Evolutionary conservation across 768 basidiomycete species (phyloP).

Genomic region (Paxillus ammoniavirescens): DNA sequence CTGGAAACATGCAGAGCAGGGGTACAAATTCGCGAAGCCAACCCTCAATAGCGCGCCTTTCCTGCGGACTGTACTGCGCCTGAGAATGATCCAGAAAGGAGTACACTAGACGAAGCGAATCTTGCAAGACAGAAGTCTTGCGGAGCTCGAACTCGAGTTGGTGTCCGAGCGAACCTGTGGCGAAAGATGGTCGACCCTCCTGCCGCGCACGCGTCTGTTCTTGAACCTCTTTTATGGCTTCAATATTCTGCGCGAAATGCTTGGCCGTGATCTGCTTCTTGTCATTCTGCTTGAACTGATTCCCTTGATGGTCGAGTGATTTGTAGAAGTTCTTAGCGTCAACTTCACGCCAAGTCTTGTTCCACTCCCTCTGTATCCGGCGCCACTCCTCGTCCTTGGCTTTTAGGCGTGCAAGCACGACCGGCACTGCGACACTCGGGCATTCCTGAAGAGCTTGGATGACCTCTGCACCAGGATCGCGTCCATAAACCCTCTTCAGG

Average conservation of each 20-base stretch:
- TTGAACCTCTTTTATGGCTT: constrained; percentile 63
- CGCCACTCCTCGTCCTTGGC: constrained; percentile 98
- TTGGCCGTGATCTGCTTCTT: constrained; percentile 90
- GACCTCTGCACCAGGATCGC: constrained; percentile 71
- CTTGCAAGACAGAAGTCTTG: constrained; percentile 80
- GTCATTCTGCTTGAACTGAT: constrained; percentile 92
- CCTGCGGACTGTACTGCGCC: constrained; percentile 67
- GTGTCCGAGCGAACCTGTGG: constrained; percentile 50
- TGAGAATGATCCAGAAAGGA: constrained; percentile 88
- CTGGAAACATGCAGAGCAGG: constrained; percentile 68
- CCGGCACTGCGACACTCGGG: constrained; percentile 87
- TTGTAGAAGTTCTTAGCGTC: constrained; percentile 99
- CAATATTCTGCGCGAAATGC: constrained; percentile 78
- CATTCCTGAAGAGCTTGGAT: constrained; percentile 88
- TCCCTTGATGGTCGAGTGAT: constrained; percentile 93
- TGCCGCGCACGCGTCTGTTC: constrained; percentile 32
- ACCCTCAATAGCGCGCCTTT: constrained; percentile 80
- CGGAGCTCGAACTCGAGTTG: constrained; percentile 81
- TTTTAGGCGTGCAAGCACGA: constrained; percentile 85
- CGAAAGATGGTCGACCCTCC: constrained; percentile 35
- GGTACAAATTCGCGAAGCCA: constrained; percentile 87
- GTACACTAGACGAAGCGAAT: constrained; percentile 86
- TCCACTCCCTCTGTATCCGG: constrained; percentile 91
- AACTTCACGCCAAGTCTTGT: constrained; percentile 93
- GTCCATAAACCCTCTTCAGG: constrained; percentile 92